These are phyloP conservation scores for Arthrobotrys musiformis DNA, from an alignment of 2,329 filamentous ascomycete genomes.

Conservation along the genomic window DNA sequence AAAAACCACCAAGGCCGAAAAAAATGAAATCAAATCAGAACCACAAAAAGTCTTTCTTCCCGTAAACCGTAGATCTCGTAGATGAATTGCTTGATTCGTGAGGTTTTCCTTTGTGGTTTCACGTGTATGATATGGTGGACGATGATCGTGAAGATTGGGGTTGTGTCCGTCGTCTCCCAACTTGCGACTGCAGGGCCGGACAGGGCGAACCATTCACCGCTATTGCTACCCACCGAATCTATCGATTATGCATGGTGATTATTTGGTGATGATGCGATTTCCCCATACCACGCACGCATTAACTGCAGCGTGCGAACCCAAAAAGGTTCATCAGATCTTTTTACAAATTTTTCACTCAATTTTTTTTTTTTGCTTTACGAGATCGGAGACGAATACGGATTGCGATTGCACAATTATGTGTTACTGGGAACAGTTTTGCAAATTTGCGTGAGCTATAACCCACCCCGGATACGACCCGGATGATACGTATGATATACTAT, in stretches of 20 bases:
- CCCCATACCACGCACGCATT: background rate
- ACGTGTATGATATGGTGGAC: background rate
- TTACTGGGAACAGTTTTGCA: slow-evolving; percentile 5
- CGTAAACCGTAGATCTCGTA: slow-evolving; percentile 40
- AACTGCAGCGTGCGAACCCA: slow-evolving; percentile 8
- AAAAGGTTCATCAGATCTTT: slow-evolving; percentile 1
- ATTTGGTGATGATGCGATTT: slow-evolving; percentile 14
- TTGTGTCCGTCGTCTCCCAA: background rate
- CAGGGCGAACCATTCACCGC: background rate
- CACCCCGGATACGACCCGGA: slow-evolving; percentile 9
- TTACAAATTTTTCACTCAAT: slow-evolving; percentile 1
- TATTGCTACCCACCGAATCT: background rate
- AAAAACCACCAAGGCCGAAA: slow-evolving; percentile 21
- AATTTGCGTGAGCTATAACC: background rate
- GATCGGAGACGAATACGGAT: slow-evolving; percentile 15
- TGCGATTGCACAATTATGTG: too few relatives aligned
- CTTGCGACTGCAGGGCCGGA: slow-evolving; percentile 2
- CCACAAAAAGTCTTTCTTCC: background rate
- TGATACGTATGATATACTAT: too few relatives aligned
- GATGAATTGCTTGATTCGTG: slow-evolving; percentile 43
- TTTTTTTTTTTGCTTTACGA: background rate
- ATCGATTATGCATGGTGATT: slow-evolving; percentile 24
- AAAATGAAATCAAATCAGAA: slow-evolving; percentile 27
- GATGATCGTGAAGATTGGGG: too few relatives aligned
- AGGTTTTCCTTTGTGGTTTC: slow-evolving; percentile 28